A percentile compares a stretch with the other conserved stretches of the same genome.
phyloP scores from a whole-genome alignment of 441 rosid species.

The Hura crepitans region DNA sequence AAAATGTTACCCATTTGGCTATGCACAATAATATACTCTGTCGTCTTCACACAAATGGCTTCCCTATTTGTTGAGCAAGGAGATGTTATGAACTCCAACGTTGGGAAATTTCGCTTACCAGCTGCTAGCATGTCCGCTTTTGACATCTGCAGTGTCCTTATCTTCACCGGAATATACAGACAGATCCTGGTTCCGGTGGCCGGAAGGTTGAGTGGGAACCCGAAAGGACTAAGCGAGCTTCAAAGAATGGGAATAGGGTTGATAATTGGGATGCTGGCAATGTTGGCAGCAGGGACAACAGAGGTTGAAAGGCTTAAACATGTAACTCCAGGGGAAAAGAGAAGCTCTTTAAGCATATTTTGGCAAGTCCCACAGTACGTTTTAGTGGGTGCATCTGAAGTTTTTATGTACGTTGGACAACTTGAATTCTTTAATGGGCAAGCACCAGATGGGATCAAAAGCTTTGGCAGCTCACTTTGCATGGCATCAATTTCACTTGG shows the following conservation, averaged over 20 bases:
- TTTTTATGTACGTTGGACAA: conserved; percentile 92
- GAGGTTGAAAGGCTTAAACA: conserved; percentile 56
- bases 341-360: conserved; percentile 59
- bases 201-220: conserved; percentile 42
- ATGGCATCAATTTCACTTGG: conserved; percentile 95
- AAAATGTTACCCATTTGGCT: conserved; percentile 83
- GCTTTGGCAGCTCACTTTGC: conserved; percentile 87
- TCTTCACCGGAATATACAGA: conserved; percentile 68
- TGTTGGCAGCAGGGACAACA: conserved; percentile 75
- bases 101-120: conserved; percentile 60
- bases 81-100: conserved; percentile 56
- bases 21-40: conserved; percentile 88
- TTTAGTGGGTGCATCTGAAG: conserved; percentile 79
- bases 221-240: conserved; percentile 63
- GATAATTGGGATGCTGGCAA: conserved; percentile 66
- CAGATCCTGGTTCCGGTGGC: conserved; percentile 55
- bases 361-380: conserved; percentile 93
- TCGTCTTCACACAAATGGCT: conserved; percentile 90
- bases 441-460: conserved; percentile 86
- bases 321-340: conserved; percentile 43
- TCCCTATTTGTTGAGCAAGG: conserved; percentile 92
- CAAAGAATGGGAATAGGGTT: conserved; percentile 87
- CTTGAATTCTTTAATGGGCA: conserved; percentile 83
- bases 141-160: conserved; percentile 69
- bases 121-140: conserved; percentile 96